These are phyloP conservation scores for Aspergillus indologenus DNA, from an alignment of 495 filamentous ascomycete species.

Conservation along the genomic window DNA sequence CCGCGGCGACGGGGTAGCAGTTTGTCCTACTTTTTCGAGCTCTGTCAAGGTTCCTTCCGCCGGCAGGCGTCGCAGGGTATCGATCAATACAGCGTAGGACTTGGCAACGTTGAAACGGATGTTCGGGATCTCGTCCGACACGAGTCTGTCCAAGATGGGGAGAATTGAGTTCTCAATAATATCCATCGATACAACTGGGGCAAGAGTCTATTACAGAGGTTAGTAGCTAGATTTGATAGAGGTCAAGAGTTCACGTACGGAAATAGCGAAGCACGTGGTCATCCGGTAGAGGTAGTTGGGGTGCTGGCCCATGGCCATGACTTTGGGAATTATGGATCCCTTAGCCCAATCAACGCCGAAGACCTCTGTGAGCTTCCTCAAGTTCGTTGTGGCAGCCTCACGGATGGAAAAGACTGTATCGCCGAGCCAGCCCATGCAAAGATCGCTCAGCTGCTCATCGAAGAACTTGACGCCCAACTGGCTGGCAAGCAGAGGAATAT, in stretches of 20 bases:
- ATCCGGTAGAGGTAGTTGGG: constrained; percentile 99
- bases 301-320: constrained; percentile 95
- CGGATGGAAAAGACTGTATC: constrained; percentile 98
- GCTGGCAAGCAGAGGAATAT: constrained; percentile 93
- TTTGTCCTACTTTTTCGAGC: constrained; percentile 71
- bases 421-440: constrained; percentile 99
- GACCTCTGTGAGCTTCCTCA: constrained; percentile 97
- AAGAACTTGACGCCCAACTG: constrained; percentile 98
- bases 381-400: constrained; percentile 92
- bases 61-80: constrained; percentile 84
- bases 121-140: constrained; percentile 92
- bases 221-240: constrained; percentile 20
- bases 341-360: constrained; percentile 99
- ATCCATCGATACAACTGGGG: constrained; percentile 84
- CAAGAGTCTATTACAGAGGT: constrained; percentile 70
- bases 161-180: constrained; percentile 91
- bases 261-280: constrained; percentile 98
- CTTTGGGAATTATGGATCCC: constrained; percentile 95
- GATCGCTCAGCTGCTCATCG: constrained; percentile 88
- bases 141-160: constrained; percentile 91
- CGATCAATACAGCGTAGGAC: constrained; percentile 86
- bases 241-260: constrained; percentile 58
- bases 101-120: constrained; percentile 99
- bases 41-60: constrained; percentile 80
- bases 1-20: constrained; percentile 60